phyloP scores from a whole-genome alignment of 2,329 filamentous ascomycete species.

The Beauveria rudraprayagi region DNA sequence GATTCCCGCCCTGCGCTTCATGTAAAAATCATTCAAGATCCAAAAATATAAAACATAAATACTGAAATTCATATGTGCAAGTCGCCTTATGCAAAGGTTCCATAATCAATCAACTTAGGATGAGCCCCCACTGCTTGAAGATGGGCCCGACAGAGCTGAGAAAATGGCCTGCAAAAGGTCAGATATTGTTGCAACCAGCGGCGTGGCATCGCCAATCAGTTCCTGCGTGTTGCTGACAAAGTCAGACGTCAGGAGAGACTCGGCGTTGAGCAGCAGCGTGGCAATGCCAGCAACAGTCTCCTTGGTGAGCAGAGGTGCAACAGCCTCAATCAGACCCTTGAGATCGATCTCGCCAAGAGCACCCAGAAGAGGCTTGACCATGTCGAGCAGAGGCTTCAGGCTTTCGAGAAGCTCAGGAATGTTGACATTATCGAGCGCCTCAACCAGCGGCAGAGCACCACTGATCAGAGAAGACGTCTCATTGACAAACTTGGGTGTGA shows the following conservation, averaged over 20 bases:
- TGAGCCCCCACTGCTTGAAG: background rate
- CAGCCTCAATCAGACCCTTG: slow-evolving; percentile 25
- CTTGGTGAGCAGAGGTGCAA: slow-evolving; percentile 34
- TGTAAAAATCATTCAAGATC: slow-evolving; percentile 1
- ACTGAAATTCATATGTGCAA: slow-evolving; percentile 4
- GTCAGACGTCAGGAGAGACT: slow-evolving; percentile 26
- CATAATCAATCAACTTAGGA: background rate
- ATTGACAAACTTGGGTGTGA: slow-evolving; percentile 23
- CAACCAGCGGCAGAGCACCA: slow-evolving; percentile 29
- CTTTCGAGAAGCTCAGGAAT: slow-evolving; percentile 1
- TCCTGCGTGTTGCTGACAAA: slow-evolving; percentile 36
- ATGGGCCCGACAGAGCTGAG: background rate
- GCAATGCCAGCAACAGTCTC: slow-evolving; percentile 28
- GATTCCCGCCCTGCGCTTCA: background rate
- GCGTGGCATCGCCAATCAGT: slow-evolving; percentile 34
- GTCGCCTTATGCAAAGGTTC: background rate
- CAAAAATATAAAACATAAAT: slow-evolving; percentile 2
- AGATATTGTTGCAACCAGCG: slow-evolving; percentile 13
- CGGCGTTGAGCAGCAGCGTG: slow-evolving; percentile 30
- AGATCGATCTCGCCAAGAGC: slow-evolving; percentile 23
- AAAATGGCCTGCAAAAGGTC: slow-evolving; percentile 8
- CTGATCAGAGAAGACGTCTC: slow-evolving; percentile 24
- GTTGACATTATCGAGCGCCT: slow-evolving; percentile 21
- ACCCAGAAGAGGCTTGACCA: slow-evolving; percentile 22
- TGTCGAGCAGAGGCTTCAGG: slow-evolving; percentile 22